A percentile compares a stretch with the other conserved stretches of the same genome.
These are phyloP conservation scores for Metschnikowia kunwiensis DNA, from an alignment of 805 yeast species.

Conservation along the genomic window DNA sequence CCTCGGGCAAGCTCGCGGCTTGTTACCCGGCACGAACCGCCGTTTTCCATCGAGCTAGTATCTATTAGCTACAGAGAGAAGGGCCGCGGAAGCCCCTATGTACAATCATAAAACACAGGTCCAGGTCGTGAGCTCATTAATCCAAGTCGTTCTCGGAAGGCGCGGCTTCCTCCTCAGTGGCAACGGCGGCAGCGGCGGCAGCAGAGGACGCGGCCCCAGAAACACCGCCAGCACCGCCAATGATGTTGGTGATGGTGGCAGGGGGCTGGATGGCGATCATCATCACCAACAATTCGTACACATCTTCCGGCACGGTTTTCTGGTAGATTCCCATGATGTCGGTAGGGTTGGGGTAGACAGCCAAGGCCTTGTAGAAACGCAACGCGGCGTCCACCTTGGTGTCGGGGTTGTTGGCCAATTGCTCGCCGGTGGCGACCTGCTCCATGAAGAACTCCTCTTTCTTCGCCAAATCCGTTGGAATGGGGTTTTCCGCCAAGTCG, in stretches of 20 bases:
- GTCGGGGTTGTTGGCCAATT: conserved; percentile 61
- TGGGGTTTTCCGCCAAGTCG: conserved; percentile 68
- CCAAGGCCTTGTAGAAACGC: conserved; percentile 87
- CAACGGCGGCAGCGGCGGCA: conserved; percentile 23
- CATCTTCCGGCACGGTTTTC: conserved; percentile 76
- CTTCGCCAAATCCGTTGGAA: conserved; percentile 64
- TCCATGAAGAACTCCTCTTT: conserved; percentile 79
- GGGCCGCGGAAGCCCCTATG: too few relatives aligned
- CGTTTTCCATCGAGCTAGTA: too few relatives aligned
- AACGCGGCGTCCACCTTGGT: conserved; percentile 81
- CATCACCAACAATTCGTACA: conserved; percentile 79
- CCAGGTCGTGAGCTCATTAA: too few relatives aligned
- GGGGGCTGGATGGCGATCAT: conserved; percentile 93
- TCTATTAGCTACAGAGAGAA: too few relatives aligned
- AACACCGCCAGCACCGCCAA: conserved; percentile 37
- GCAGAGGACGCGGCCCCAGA: conserved; percentile 26
- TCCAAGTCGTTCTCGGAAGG: conserved; percentile 21
- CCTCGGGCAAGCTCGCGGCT: too few relatives aligned
- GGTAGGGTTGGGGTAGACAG: conserved; percentile 92
- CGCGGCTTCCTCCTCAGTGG: conserved; percentile 16
- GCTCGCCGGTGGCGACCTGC: conserved; percentile 85
- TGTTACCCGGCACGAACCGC: too few relatives aligned
- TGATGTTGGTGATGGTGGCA: conserved; percentile 63
- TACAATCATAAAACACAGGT: too few relatives aligned
- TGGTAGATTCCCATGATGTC: conserved; percentile 88